phyloP scores from a whole-genome alignment of 306 rosid species.

The Vigna hirtella region DNA sequence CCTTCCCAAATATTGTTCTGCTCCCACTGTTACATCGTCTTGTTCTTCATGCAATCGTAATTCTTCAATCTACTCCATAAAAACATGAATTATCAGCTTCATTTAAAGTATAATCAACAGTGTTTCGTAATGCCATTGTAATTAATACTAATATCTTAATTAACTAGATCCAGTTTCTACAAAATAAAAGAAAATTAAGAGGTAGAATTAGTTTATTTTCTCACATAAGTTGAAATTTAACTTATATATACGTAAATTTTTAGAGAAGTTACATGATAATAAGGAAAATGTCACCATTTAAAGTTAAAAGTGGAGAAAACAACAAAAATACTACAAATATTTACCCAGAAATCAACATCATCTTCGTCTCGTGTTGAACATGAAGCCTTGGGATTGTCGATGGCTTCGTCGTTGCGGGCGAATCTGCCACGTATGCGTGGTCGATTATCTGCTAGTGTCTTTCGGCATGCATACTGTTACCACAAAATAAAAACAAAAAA shows the following conservation, averaged over 20 bases:
- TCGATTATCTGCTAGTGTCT: slow-evolving; percentile 93
- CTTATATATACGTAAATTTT: too few relatives aligned
- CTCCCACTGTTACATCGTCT: slow-evolving; percentile 52
- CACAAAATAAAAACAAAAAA: slow-evolving; percentile 24
- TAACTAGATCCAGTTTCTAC: background rate
- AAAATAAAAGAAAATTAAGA: too few relatives aligned
- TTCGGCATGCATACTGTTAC: slow-evolving; percentile 91
- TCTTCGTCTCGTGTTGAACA: slow-evolving; percentile 72
- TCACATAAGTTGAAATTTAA: too few relatives aligned
- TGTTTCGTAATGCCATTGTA: too few relatives aligned
- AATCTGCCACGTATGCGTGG: slow-evolving; percentile 97
- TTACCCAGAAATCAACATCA: slow-evolving; percentile 83
- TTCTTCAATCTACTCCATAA: slow-evolving; percentile 58
- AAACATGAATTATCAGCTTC: background rate
- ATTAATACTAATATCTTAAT: background rate
- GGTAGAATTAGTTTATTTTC: too few relatives aligned
- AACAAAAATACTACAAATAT: background rate
- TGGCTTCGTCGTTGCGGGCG: slow-evolving; percentile 82
- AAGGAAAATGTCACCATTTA: too few relatives aligned
- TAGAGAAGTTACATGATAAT: too few relatives aligned
- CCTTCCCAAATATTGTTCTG: slow-evolving; percentile 50
- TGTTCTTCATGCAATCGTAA: slow-evolving; percentile 62
- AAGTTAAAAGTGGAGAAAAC: background rate
- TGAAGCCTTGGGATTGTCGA: slow-evolving; percentile 64
- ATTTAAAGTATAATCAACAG: background rate